Conservation (phyloP, 2,329 filamentous ascomycete genomes). For the Penicillium thymicola region DNA sequence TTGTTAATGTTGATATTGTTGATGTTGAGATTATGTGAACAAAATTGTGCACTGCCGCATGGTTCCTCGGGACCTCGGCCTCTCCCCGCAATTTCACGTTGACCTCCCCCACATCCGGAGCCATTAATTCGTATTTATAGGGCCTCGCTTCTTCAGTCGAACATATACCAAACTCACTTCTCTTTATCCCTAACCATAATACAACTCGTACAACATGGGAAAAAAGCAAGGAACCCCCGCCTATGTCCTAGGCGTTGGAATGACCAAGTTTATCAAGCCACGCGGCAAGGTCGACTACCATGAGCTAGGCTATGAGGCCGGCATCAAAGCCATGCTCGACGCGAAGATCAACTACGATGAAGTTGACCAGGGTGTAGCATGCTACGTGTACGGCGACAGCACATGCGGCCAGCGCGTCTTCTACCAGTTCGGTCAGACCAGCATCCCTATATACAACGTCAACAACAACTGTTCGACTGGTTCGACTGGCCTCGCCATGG, state of each 20-base stretch:
- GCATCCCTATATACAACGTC: conserved; percentile 94
- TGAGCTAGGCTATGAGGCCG: conserved; percentile 88
- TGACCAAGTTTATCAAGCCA: conserved; percentile 99
- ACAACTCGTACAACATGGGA: conserved; percentile 47
- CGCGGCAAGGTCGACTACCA: conserved; percentile 92
- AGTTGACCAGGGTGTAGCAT: conserved; percentile 91
- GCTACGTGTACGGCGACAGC: conserved; percentile 95
- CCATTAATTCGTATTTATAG: conserved; percentile 4
- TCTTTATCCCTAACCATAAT: not conserved
- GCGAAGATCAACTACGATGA: conserved; percentile 90
- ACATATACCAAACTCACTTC: not conserved
- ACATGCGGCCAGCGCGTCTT: conserved; percentile 95
- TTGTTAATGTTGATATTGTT: not conserved
- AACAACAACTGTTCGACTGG: conserved; percentile 99
- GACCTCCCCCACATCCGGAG: conserved; percentile 9
- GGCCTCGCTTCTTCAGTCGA: not conserved
- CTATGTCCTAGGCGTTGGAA: conserved; percentile 95
- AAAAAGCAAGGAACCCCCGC: conserved; percentile 53
- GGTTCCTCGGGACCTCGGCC: conserved; percentile 37
- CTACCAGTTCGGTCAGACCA: conserved; percentile 97
- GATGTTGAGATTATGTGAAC: not conserved
- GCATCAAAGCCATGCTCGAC: conserved; percentile 76
- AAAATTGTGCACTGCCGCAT: conserved; percentile 3
- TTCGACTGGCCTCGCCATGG: conserved; percentile 86
- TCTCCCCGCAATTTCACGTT: conserved; percentile 26